These are phyloP conservation scores for Xylariaceae sp. DNA, from an alignment of 2,329 filamentous ascomycete genomes.

Conservation along the genomic window DNA sequence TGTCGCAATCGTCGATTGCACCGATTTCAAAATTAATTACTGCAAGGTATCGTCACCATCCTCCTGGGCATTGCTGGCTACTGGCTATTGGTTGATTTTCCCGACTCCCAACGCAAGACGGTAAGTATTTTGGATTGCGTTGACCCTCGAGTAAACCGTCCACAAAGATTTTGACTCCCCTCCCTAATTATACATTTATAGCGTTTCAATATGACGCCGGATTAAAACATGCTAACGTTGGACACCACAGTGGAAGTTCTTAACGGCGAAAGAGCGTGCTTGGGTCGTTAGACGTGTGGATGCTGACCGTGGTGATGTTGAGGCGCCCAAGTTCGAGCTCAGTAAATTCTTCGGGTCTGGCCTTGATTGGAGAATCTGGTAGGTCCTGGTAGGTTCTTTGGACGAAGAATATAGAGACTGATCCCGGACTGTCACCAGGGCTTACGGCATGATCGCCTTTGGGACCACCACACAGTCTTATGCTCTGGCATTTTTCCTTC, in stretches of 20 bases:
- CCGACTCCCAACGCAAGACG: slow-evolving; percentile 39
- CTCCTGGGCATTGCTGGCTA: slow-evolving; percentile 38
- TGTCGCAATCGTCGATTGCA: not conserved
- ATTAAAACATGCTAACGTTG: not conserved
- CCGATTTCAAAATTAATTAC: slow-evolving; percentile 1
- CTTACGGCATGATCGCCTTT: slow-evolving; percentile 57
- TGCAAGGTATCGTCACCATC: slow-evolving; percentile 52
- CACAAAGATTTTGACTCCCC: not conserved
- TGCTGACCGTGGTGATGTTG: slow-evolving; percentile 44
- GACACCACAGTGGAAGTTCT: slow-evolving; percentile 35
- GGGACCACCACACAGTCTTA: slow-evolving; percentile 69
- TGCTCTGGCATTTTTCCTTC: slow-evolving; percentile 73
- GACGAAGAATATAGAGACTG: slow-evolving; percentile 37
- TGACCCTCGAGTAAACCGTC: not conserved
- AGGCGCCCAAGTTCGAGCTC: slow-evolving; percentile 44
- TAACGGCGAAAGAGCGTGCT: slow-evolving; percentile 37
- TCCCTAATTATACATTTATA: not conserved
- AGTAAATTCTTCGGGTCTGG: slow-evolving; percentile 36
- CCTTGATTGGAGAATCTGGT: slow-evolving; percentile 43
- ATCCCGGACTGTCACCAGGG: slow-evolving; percentile 48
- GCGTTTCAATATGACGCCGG: not conserved
- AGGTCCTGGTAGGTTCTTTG: slow-evolving; percentile 18
- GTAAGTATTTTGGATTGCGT: slow-evolving; percentile 5
- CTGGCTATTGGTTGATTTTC: slow-evolving; percentile 48
- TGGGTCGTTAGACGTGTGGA: slow-evolving; percentile 41